A percentile compares a stretch with the other conserved stretches of the same genome.
Conservation (phyloP, 2,329 filamentous ascomycete species). For the Curvularia spicifera region DNA sequence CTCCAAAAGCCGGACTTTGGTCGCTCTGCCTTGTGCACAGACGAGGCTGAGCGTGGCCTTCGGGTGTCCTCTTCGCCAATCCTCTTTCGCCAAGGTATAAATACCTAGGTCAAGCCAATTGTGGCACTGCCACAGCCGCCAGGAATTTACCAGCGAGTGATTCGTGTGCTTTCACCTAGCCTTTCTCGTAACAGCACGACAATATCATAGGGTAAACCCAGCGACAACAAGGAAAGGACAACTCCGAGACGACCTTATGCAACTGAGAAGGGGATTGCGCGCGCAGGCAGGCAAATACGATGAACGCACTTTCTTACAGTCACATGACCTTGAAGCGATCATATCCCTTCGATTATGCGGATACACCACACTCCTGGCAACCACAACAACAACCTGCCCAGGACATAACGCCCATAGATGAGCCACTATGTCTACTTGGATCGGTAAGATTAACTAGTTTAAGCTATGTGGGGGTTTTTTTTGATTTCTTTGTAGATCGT, state of each 20-base stretch:
- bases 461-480: not conserved
- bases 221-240: not conserved
- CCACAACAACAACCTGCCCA: not conserved
- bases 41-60: not conserved
- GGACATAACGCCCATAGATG: not conserved
- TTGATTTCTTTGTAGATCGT: slow-evolving; percentile 4
- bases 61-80: not conserved
- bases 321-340: slow-evolving; percentile 7
- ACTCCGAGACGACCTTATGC: not conserved
- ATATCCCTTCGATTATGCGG: slow-evolving; percentile 4
- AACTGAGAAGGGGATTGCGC: not conserved
- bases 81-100: not conserved
- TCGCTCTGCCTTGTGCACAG: not conserved
- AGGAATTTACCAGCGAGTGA: not conserved
- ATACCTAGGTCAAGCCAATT: no score
- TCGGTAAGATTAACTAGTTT: not conserved
- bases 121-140: not conserved
- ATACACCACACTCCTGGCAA: not conserved
- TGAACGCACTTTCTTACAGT: not conserved
- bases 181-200: not conserved
- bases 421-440: not conserved
- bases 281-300: not conserved
- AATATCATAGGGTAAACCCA: not conserved
- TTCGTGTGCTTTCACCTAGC: not conserved
- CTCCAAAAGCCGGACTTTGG: not conserved